Evolutionary conservation across 1,284 basidiomycete species (phyloP).

Genomic region (Sporisorium iseilematis-ciliati): DNA sequence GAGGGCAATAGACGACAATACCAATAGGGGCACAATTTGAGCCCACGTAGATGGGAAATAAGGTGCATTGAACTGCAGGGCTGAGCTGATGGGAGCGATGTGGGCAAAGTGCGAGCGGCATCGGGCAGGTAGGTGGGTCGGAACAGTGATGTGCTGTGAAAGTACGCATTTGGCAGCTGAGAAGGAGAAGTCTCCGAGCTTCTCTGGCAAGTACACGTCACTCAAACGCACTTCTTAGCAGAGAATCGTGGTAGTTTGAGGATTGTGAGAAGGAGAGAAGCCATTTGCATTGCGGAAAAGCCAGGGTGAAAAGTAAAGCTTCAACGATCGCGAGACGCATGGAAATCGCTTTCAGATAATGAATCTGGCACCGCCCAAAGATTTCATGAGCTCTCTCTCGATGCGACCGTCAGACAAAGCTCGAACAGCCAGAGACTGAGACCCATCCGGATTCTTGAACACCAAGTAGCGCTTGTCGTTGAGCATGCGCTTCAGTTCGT

Average conservation of each 20-base stretch:
- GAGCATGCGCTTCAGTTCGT: background rate
- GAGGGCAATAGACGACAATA: background rate
- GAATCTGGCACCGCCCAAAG: background rate
- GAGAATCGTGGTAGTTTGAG: too few relatives aligned
- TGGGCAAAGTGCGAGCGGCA: too few relatives aligned
- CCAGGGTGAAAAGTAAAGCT: too few relatives aligned
- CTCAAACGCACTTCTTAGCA: too few relatives aligned
- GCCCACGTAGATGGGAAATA: background rate
- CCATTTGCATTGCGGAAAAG: too few relatives aligned
- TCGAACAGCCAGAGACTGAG: background rate
- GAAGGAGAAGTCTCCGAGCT: background rate
- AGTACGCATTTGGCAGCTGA: background rate
- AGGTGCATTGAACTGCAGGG: background rate
- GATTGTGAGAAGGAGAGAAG: too few relatives aligned
- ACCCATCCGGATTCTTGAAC: background rate
- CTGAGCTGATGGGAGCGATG: background rate
- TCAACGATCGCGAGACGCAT: too few relatives aligned
- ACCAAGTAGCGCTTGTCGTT: background rate
- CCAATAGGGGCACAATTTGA: background rate
- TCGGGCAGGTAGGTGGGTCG: background rate
- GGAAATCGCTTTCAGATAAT: too few relatives aligned
- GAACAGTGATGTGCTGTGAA: background rate
- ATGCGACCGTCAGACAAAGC: slow-evolving; percentile 4
- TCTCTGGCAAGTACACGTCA: too few relatives aligned
- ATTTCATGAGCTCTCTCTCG: background rate